These are phyloP conservation scores for Pleurotus ostreatus DNA, from an alignment of 768 basidiomycete genomes.

Conservation along the genomic window DNA sequence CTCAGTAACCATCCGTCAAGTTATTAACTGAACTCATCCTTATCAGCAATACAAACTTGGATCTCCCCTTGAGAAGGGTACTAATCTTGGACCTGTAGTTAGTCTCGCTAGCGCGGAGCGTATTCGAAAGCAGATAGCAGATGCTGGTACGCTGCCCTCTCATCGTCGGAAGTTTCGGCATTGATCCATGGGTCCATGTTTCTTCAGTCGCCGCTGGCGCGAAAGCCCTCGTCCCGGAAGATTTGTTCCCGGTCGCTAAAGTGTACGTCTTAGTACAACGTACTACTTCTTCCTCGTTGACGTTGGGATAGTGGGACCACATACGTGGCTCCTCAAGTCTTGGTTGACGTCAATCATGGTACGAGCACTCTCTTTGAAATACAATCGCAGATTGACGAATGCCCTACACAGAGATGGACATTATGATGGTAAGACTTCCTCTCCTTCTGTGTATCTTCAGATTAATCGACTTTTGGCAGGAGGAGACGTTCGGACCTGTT, in stretches of 20 bases:
- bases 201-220: slow-evolving; percentile 72
- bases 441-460: neutral
- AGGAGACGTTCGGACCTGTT: slow-evolving; percentile 92
- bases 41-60: slow-evolving; percentile 79
- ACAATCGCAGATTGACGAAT: slow-evolving; percentile 6
- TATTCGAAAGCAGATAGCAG: slow-evolving; percentile 82
- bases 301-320: slow-evolving; percentile 58
- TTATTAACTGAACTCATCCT: neutral
- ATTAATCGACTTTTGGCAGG: slow-evolving; percentile 31
- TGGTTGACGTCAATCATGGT: slow-evolving; percentile 88
- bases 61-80: slow-evolving; percentile 71
- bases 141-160: slow-evolving; percentile 56
- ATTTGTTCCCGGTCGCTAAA: slow-evolving; percentile 63
- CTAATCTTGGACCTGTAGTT: slow-evolving; percentile 90
- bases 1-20: too few species aligned
- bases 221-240: slow-evolving; percentile 64
- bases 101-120: slow-evolving; percentile 79
- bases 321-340: slow-evolving; percentile 87
- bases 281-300: neutral
- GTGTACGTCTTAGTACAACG: slow-evolving; percentile 38
- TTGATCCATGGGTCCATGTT: neutral
- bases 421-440: slow-evolving; percentile 63
- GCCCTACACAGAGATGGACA: slow-evolving; percentile 66
- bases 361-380: slow-evolving; percentile 25
- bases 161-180: neutral